Percentiles rank a stretch among this genome's conserved stretches.
phyloP scores from a whole-genome alignment of 2,329 filamentous ascomycete genomes.

The Aspergillus sp. region DNA sequence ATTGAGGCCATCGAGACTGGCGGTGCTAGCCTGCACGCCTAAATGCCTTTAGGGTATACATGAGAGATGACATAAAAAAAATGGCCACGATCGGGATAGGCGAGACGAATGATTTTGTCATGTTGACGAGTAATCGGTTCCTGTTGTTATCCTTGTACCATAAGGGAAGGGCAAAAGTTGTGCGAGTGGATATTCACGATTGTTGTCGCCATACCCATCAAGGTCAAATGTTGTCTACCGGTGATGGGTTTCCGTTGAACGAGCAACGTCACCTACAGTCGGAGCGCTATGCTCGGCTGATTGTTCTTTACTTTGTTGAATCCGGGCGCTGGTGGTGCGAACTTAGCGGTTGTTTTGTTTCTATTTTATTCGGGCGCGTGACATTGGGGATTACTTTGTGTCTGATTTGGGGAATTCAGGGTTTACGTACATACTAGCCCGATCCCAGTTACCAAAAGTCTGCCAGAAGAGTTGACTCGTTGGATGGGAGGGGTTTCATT shows the following conservation, averaged over 20 bases:
- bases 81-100: constrained; percentile 1
- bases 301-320: constrained; percentile 6
- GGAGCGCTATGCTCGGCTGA: no score
- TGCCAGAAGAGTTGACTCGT: constrained; percentile 3
- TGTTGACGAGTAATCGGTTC: background rate
- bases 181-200: no score
- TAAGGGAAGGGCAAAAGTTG: no score
- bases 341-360: constrained; percentile 15
- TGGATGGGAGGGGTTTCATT: no score
- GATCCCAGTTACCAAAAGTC: constrained; percentile 12
- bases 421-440: constrained; percentile 12
- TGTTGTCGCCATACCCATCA: no score
- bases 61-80: no score
- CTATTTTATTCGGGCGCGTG: constrained; percentile 10
- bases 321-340: constrained; percentile 30
- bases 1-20: constrained; percentile 96
- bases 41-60: constrained; percentile 11
- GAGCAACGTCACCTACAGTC: no score
- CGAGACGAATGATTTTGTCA: no score
- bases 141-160: no score
- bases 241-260: no score
- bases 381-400: constrained; percentile 14
- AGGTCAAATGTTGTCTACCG: no score
- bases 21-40: constrained; percentile 65
- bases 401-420: constrained; percentile 10